Evolutionary conservation across 2,329 filamentous ascomycete genomes (phyloP).

Genomic region (Fusarium mangiferae): DNA sequence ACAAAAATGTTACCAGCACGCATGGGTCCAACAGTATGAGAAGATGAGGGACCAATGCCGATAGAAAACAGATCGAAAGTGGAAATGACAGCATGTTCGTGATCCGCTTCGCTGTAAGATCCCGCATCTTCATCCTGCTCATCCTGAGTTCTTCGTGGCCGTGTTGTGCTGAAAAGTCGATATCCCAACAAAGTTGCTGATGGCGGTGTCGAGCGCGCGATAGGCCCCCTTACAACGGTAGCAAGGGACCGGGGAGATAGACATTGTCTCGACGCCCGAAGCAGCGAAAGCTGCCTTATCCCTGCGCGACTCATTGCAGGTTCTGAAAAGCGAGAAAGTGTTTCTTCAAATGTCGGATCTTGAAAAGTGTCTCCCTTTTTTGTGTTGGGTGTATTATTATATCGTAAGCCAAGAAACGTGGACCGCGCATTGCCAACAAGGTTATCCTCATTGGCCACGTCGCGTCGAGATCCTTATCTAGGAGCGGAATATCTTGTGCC

Average conservation of each 20-base stretch:
- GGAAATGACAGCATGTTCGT: slow-evolving; percentile 63
- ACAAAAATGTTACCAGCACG: slow-evolving; percentile 63
- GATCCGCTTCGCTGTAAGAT: slow-evolving; percentile 59
- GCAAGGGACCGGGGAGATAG: slow-evolving; percentile 27
- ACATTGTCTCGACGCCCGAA: slow-evolving; percentile 27
- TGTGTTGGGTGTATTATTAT: slow-evolving; percentile 9
- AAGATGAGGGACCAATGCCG: slow-evolving; percentile 62
- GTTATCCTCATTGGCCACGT: slow-evolving; percentile 13
- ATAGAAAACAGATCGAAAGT: slow-evolving; percentile 64
- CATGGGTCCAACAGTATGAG: slow-evolving; percentile 63
- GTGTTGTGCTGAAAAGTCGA: slow-evolving; percentile 26
- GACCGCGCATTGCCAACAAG: slow-evolving; percentile 24
- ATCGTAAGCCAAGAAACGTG: slow-evolving; percentile 12
- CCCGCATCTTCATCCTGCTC: slow-evolving; percentile 46
- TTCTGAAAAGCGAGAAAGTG: background rate
- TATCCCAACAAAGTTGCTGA: background rate
- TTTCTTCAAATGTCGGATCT: background rate
- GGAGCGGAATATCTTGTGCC: slow-evolving; percentile 15
- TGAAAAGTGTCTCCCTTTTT: background rate
- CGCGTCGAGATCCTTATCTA: slow-evolving; percentile 9
- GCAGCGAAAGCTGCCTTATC: slow-evolving; percentile 35
- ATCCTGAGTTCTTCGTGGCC: background rate
- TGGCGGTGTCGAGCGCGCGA: slow-evolving; percentile 7
- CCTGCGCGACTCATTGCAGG: slow-evolving; percentile 26
- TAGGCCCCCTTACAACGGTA: slow-evolving; percentile 13